Conservation (phyloP, 345 rosid genomes). For the Abelmoschus esculentus region DNA sequence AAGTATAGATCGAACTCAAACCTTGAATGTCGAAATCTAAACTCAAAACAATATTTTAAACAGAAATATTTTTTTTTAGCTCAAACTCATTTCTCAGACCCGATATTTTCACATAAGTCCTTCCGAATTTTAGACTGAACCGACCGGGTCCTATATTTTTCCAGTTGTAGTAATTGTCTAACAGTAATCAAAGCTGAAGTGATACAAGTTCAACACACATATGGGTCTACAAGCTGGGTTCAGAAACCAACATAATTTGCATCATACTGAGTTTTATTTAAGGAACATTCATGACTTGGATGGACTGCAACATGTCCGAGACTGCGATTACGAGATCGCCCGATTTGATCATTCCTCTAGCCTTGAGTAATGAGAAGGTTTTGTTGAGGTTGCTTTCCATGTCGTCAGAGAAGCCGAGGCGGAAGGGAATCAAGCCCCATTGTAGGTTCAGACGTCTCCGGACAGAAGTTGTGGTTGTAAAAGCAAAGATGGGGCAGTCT, state of each 20-base stretch:
- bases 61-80: too few relatives aligned
- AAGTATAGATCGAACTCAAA: too few relatives aligned
- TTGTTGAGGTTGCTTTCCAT: slow-evolving; percentile 94
- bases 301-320: slow-evolving; percentile 93
- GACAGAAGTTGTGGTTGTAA: slow-evolving; percentile 67
- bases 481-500: slow-evolving; percentile 97
- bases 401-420: slow-evolving; percentile 85
- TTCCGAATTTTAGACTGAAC: background rate
- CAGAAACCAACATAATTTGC: background rate
- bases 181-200: slow-evolving; percentile 9
- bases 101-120: background rate
- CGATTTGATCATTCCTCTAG: slow-evolving; percentile 31
- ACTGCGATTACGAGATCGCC: slow-evolving; percentile 97
- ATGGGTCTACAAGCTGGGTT: background rate
- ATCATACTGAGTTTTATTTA: slow-evolving; percentile 19
- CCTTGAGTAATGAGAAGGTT: slow-evolving; percentile 88
- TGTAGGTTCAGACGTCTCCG: slow-evolving; percentile 86
- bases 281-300: slow-evolving; percentile 95
- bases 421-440: slow-evolving; percentile 99
- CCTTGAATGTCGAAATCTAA: too few relatives aligned
- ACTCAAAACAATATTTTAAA: too few relatives aligned
- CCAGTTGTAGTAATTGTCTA: slow-evolving; percentile 7
- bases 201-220: slow-evolving; percentile 2
- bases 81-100: background rate
- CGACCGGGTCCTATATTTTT: background rate